These are phyloP conservation scores for Curvularia spicifera DNA, from an alignment of 2,329 filamentous ascomycete species.

Conservation along the genomic window DNA sequence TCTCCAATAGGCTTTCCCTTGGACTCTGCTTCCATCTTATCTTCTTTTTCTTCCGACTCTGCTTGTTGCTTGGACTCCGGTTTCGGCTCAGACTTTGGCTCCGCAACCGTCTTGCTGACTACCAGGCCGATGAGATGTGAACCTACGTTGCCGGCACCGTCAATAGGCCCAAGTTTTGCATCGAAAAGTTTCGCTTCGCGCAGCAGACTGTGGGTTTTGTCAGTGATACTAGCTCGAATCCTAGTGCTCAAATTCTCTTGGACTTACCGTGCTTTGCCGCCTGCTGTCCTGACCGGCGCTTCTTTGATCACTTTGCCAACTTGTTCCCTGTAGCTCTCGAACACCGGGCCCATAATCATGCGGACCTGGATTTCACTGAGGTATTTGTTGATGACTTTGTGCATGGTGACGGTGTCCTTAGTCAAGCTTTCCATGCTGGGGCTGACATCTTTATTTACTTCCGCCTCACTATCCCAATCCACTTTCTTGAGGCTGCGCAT, in stretches of 20 bases:
- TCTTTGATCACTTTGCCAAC: conserved; percentile 74
- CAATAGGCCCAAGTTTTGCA: conserved; percentile 73
- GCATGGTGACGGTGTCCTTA: conserved; percentile 84
- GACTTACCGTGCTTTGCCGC: conserved; percentile 73
- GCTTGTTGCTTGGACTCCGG: background rate
- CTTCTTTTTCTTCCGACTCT: background rate
- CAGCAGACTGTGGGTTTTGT: conserved; percentile 65
- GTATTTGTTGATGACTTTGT: conserved; percentile 83
- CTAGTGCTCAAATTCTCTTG: conserved; percentile 1
- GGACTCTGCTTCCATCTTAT: background rate
- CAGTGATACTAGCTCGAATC: background rate
- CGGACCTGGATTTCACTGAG: conserved; percentile 76
- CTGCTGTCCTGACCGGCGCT: conserved; percentile 68
- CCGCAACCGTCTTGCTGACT: conserved; percentile 59
- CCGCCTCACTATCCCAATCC: conserved; percentile 68
- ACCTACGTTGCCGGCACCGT: conserved; percentile 78
- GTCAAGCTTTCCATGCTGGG: conserved; percentile 85
- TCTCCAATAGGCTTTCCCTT: background rate
- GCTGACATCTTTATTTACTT: conserved; percentile 58
- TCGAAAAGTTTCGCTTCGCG: conserved; percentile 77
- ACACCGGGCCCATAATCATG: conserved; percentile 87
- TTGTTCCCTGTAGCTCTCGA: conserved; percentile 79
- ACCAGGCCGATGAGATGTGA: conserved; percentile 71
- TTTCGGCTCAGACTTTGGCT: conserved; percentile 18
- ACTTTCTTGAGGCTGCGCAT: conserved; percentile 76